Evolutionary conservation across 805 yeast genomes (phyloP).

Genomic region (Metschnikowia corniflorae): DNA sequence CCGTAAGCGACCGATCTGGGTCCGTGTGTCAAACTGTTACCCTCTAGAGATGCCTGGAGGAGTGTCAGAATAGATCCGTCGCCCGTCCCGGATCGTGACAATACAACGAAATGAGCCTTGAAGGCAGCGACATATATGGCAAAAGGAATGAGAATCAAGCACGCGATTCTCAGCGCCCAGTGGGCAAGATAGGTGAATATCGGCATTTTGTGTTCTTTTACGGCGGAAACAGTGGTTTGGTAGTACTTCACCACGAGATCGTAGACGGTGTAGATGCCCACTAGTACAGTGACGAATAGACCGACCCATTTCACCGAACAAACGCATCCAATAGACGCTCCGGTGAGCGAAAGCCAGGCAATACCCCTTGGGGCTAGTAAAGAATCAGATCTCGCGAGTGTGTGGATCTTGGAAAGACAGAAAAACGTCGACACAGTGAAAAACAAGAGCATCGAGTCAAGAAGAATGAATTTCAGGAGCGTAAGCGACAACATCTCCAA

Average conservation of each 20-base stretch:
- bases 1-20: constrained; percentile 65
- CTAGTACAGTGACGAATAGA: constrained; percentile 56
- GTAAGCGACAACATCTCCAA: constrained; percentile 69
- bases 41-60: constrained; percentile 81
- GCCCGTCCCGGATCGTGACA: constrained; percentile 85
- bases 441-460: constrained; percentile 73
- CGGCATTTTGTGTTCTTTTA: constrained; percentile 1
- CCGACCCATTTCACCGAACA: constrained; percentile 89
- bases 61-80: constrained; percentile 87
- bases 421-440: constrained; percentile 54
- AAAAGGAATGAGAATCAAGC: constrained; percentile 70
- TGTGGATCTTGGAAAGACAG: constrained; percentile 45
- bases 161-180: constrained; percentile 66
- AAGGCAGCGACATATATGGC: constrained; percentile 67
- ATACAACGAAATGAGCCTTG: constrained; percentile 73
- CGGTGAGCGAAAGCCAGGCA: constrained; percentile 57
- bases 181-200: constrained; percentile 36
- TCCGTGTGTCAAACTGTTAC: constrained; percentile 59
- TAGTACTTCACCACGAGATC: constrained; percentile 49
- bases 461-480: constrained; percentile 66
- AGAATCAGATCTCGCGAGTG: constrained; percentile 32
- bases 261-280: constrained; percentile 55
- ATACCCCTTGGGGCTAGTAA: constrained; percentile 44
- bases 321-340: constrained; percentile 74
- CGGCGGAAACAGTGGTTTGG: constrained; percentile 20